Evolutionary conservation across 495 filamentous ascomycete genomes (phyloP), one percentile per base, ranked within the genome.

Genomic region (Entonaema liquescens): DNA sequence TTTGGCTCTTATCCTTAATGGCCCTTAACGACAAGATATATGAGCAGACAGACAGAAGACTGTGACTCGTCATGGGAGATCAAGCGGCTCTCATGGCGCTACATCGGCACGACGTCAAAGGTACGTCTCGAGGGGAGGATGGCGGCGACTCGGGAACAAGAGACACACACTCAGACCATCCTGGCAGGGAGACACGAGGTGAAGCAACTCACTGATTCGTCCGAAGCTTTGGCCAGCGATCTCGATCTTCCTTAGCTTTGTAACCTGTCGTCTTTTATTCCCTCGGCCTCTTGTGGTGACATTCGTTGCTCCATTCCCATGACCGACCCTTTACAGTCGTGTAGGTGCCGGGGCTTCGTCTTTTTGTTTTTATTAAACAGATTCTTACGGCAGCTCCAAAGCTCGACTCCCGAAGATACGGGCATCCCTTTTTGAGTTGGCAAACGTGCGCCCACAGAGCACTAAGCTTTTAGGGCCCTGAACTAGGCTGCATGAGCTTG

Each of bases 121-220:
- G 55, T 68, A 65, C 56, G 7, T 65, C 40, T 56, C 31, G 65
- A 66, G 59, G 65, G 13, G 13, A 61, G 17, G 52, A 56, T 58
- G 57, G 61, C 65, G 65, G 61, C 70, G 70, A 61, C 53, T 73
- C 70, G 70, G 70, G 62, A 69, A 28, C 52, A 62, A 62, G 59
- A 57, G 35, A 59, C 53, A 67, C 50, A 19, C 52, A 62, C 49
- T 31, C 49, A 54, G 33, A 53, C 36, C 29, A 73, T 65, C 70
- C 70, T 52, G 57, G 70, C 61, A 65, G 26, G 62, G 65, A 69
- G 70, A 73, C 65, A 73, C 70, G 65, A 73, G 65, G 68, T 57
- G 65, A 73, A 69, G 70, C 70, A 73, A 62, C 65, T 61, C 70
- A 69, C 70, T 65, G 49, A 73, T 73, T 73, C 60, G 70, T 73